A percentile compares a stretch with the other conserved stretches of the same genome.
phyloP scores from a whole-genome alignment of 202 grass and related monocot species.

The Digitaria exilis region DNA sequence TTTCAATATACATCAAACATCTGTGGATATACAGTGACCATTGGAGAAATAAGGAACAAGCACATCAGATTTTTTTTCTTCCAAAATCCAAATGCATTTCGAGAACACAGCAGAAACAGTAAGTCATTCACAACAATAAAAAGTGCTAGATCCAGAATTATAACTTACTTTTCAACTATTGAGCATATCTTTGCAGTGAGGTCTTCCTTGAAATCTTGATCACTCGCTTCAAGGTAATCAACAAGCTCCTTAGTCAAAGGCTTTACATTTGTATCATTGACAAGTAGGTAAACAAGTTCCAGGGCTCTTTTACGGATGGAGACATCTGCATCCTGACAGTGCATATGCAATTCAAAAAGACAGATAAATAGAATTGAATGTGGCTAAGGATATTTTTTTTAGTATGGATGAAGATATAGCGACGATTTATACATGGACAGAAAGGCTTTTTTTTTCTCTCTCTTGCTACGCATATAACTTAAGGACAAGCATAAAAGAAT shows the following conservation, averaged over 20 bases:
- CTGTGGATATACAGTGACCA: conserved; percentile 8
- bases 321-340: conserved; percentile 95
- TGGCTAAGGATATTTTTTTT: background rate
- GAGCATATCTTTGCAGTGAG: conserved; percentile 93
- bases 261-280: conserved; percentile 92
- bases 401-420: background rate
- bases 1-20: conserved; percentile 17
- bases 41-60: conserved; percentile 24
- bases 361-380: background rate
- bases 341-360: conserved; percentile 15
- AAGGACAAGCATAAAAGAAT: background rate
- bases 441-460: background rate
- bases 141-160: background rate
- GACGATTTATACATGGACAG: background rate
- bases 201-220: conserved; percentile 98
- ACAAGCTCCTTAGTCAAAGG: conserved; percentile 95
- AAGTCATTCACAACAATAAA: background rate
- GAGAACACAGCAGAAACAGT: conserved; percentile 3
- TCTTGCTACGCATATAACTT: background rate
- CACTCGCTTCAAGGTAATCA: conserved; percentile 97
- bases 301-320: conserved; percentile 98
- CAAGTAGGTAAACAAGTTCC: conserved; percentile 88
- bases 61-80: background rate
- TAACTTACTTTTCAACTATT: conserved; percentile 94
- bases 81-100: conserved; percentile 3